Conservation (phyloP, 2,329 filamentous ascomycete genomes). For the Massarina eburnea region DNA sequence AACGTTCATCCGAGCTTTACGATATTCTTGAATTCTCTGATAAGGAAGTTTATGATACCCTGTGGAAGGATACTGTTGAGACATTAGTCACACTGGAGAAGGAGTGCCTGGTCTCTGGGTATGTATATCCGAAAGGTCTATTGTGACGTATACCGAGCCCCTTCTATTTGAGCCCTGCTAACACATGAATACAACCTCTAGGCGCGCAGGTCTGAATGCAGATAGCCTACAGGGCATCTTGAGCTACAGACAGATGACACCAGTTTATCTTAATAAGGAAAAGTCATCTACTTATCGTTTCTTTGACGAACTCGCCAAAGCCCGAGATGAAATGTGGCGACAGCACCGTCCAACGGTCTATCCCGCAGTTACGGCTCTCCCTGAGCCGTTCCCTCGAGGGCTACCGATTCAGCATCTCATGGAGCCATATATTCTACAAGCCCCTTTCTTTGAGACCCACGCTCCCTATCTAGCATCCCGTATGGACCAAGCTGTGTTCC, state of each 20-base stretch:
- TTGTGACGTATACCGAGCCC: no score
- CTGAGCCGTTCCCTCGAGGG: constrained; percentile 33
- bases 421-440: constrained; percentile 12
- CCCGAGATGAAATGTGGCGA: constrained; percentile 36
- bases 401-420: constrained; percentile 38
- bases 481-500: constrained; percentile 21
- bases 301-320: constrained; percentile 38
- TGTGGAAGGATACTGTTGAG: constrained; percentile 25
- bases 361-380: constrained; percentile 28
- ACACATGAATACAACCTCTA: no score
- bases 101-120: constrained; percentile 14
- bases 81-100: constrained; percentile 25
- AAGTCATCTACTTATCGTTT: constrained; percentile 32
- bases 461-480: constrained; percentile 32
- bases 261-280: constrained; percentile 5
- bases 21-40: constrained; percentile 10
- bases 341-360: constrained; percentile 21
- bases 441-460: constrained; percentile 7
- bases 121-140: not conserved
- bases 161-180: no score
- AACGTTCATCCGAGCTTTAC: constrained; percentile 9
- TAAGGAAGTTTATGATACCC: constrained; percentile 14
- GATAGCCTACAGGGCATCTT: constrained; percentile 16
- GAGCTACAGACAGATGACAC: not conserved
- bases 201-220: constrained; percentile 12